These are phyloP conservation scores for Russula sp. DNA, from an alignment of 768 basidiomycete species.

Conservation along the genomic window DNA sequence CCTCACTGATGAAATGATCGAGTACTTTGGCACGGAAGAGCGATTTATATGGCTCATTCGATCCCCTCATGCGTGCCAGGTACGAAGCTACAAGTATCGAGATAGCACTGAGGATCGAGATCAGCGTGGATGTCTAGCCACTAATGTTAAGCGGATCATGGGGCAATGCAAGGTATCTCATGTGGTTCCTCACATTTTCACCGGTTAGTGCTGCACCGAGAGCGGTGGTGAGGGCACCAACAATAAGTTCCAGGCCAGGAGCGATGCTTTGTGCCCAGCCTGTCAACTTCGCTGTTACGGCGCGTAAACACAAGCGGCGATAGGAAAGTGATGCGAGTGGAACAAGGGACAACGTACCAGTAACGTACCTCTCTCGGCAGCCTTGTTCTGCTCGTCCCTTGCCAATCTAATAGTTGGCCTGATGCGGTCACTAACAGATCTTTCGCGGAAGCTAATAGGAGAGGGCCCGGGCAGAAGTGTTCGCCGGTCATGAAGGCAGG, in stretches of 20 bases:
- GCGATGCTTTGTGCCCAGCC: constrained; percentile 23
- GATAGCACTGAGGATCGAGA: constrained; percentile 45
- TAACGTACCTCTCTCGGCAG: constrained; percentile 1
- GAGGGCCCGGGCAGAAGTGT: not conserved
- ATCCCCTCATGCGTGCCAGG: constrained; percentile 60
- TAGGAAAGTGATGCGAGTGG: not conserved
- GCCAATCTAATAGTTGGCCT: not conserved
- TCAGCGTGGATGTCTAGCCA: constrained; percentile 32
- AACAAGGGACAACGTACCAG: no score
- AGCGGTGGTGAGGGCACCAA: constrained; percentile 27
- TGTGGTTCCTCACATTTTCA: constrained; percentile 9
- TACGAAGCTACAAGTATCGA: constrained; percentile 65
- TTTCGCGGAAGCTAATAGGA: not conserved
- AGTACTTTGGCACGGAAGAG: constrained; percentile 49
- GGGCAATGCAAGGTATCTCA: no score
- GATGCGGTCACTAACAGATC: not conserved
- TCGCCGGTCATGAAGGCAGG: not conserved
- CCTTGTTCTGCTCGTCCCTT: not conserved
- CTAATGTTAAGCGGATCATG: not conserved
- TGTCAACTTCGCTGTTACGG: constrained; percentile 17
- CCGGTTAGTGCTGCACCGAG: no score
- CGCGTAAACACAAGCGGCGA: not conserved
- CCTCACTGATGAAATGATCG: constrained; percentile 60
- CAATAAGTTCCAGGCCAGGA: constrained; percentile 25
- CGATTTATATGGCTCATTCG: constrained; percentile 64